Percentiles rank a stretch among this genome's conserved stretches.
Evolutionary conservation across 768 basidiomycete genomes (phyloP).

Genomic region (Suillus paluster): DNA sequence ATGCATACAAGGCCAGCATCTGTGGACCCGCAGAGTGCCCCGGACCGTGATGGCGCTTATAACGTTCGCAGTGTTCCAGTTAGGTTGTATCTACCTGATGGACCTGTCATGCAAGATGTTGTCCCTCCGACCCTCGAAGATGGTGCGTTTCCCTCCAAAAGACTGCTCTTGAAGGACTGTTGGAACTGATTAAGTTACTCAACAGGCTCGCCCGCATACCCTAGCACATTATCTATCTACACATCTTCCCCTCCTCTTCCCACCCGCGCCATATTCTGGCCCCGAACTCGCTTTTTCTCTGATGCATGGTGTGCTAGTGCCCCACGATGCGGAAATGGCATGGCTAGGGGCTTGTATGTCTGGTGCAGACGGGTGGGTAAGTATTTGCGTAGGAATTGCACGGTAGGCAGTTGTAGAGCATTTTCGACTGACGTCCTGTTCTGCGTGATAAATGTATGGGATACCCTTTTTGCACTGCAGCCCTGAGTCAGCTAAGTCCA

Average conservation of each 20-base stretch:
- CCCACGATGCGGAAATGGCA: conserved; percentile 86
- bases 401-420: conserved; percentile 22
- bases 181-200: neutral
- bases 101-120: conserved; percentile 89
- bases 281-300: conserved; percentile 74
- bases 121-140: conserved; percentile 80
- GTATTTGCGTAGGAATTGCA: conserved; percentile 76
- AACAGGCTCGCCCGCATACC: conserved; percentile 74
- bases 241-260: conserved; percentile 84
- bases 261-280: conserved; percentile 44
- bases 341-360: conserved; percentile 94
- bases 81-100: conserved; percentile 87
- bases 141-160: conserved; percentile 61
- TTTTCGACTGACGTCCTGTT: neutral
- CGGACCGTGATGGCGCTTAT: conserved; percentile 84
- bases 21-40: conserved; percentile 54
- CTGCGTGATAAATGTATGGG: neutral
- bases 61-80: conserved; percentile 88
- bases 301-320: conserved; percentile 83
- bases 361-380: conserved; percentile 95
- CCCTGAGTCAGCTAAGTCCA: neutral
- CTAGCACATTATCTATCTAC: conserved; percentile 69
- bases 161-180: conserved; percentile 5
- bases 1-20: conserved; percentile 68
- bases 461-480: conserved; percentile 2